These are phyloP conservation scores for Penicillium expansum DNA, from an alignment of 2,329 filamentous ascomycete species.

Conservation along the genomic window DNA sequence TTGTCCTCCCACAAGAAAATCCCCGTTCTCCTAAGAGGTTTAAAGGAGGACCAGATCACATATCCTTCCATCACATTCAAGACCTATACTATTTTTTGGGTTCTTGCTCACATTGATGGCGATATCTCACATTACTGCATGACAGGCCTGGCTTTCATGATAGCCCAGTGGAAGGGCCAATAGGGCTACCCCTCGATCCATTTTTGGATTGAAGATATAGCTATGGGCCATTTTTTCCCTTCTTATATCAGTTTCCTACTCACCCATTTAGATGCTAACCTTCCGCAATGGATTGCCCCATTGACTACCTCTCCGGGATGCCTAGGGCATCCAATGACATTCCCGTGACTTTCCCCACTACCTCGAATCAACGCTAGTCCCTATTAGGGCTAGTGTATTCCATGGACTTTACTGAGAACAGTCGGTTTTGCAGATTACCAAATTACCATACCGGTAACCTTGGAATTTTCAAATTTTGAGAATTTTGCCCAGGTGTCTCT, in stretches of 20 bases:
- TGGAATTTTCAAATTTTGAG: background rate
- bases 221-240: background rate
- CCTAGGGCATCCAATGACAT: constrained; percentile 5
- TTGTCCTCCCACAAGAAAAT: background rate
- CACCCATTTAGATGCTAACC: constrained; percentile 9
- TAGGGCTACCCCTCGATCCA: background rate
- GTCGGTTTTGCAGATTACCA: constrained; percentile 4
- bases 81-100: background rate
- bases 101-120: background rate
- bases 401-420: constrained; percentile 3
- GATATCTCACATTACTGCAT: background rate
- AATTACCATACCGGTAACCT: constrained; percentile 5
- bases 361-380: background rate
- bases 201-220: background rate
- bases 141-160: background rate
- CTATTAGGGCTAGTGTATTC: background rate
- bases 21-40: background rate
- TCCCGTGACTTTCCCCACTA: constrained; percentile 6
- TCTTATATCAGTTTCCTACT: background rate
- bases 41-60: background rate
- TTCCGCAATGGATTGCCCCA: background rate
- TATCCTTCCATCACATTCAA: background rate
- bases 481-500: background rate
- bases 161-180: background rate
- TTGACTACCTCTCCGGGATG: background rate